Conservation (phyloP, 2,329 filamentous ascomycete species). For the Phialophora verrucosa region DNA sequence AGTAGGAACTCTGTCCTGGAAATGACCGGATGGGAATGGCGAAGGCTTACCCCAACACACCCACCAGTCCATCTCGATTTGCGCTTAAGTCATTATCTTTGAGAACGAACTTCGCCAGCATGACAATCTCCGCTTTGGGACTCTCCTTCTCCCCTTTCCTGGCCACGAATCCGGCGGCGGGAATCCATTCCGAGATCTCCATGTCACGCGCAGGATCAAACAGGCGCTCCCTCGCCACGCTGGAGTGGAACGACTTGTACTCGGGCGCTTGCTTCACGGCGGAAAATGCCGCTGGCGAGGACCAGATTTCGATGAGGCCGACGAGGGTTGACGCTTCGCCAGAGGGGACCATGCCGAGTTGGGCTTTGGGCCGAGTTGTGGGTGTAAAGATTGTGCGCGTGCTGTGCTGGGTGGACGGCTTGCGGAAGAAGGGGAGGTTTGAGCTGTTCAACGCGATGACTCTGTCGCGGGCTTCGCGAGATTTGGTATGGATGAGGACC, state of each 20-base stretch:
- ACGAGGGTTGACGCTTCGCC: conserved; percentile 21
- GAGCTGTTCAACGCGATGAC: conserved; percentile 12
- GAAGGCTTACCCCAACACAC: conserved; percentile 33
- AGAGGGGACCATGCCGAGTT: conserved; percentile 82
- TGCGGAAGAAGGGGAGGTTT: conserved; percentile 14
- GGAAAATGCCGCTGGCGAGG: conserved; percentile 18
- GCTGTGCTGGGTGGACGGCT: conserved; percentile 19
- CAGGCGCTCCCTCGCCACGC: conserved; percentile 27
- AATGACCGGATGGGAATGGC: not conserved
- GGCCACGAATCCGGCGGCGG: conserved; percentile 34
- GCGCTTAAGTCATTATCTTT: conserved; percentile 26
- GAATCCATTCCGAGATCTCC: conserved; percentile 33
- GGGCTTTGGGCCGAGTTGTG: conserved; percentile 92
- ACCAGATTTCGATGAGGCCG: conserved; percentile 32
- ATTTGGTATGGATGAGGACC: conserved; percentile 20
- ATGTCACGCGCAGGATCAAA: conserved; percentile 22
- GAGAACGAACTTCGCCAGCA: conserved; percentile 37
- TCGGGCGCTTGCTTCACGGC: conserved; percentile 15
- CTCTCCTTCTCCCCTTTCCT: conserved; percentile 30
- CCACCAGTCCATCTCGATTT: conserved; percentile 31
- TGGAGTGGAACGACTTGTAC: conserved; percentile 20
- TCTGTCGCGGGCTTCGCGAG: conserved; percentile 17
- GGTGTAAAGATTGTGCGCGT: conserved; percentile 93
- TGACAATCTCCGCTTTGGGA: conserved; percentile 31
- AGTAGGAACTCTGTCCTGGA: not conserved